Conservation (phyloP, 139 green algal genomes). For the Nannochloris sp. region DNA sequence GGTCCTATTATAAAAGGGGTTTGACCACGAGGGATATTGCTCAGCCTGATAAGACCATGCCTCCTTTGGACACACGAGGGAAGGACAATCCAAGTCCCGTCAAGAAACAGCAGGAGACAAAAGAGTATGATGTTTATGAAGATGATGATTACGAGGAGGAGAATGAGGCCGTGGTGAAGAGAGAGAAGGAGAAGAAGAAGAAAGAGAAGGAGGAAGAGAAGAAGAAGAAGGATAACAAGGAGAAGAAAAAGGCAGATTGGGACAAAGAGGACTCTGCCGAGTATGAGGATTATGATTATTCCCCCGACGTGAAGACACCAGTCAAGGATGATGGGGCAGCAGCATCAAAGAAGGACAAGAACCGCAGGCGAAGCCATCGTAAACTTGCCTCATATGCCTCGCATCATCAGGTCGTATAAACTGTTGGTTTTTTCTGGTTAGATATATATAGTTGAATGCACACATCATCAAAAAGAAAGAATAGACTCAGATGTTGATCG, state of each 20-base stretch:
- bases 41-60: not conserved
- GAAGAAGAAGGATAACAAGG: constrained; percentile 1
- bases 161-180: not conserved
- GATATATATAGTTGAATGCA: no score
- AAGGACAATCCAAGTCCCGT: not conserved
- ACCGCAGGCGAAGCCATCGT: not conserved
- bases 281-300: constrained; percentile 3
- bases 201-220: not conserved
- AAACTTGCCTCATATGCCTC: no score
- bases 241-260: not conserved
- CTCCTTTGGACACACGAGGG: constrained; percentile 1
- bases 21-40: constrained; percentile 5
- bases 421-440: no score
- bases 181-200: not conserved
- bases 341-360: not conserved
- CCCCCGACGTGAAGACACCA: not conserved
- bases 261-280: not conserved
- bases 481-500: constrained; percentile 38
- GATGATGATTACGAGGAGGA: not conserved
- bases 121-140: constrained; percentile 3
- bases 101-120: not conserved
- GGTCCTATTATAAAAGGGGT: constrained; percentile 1
- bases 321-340: not conserved
- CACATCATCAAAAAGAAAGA: no score
- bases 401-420: no score